These are phyloP conservation scores for Epichloe festucae DNA, from an alignment of 2,329 filamentous ascomycete species.

Conservation along the genomic window DNA sequence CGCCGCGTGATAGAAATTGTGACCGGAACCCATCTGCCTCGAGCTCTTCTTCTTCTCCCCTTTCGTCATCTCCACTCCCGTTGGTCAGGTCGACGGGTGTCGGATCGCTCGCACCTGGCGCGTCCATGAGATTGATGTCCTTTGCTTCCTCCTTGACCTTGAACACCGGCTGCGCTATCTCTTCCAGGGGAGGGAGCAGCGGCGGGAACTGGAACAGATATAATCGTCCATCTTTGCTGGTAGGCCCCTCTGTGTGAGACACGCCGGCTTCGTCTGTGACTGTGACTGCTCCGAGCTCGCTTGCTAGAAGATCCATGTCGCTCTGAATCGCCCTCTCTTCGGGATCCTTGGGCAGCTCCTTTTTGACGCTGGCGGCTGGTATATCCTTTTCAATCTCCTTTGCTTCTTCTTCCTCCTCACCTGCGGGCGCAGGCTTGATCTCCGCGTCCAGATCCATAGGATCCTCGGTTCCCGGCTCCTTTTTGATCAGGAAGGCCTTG, in stretches of 20 bases:
- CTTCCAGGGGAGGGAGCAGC: conserved; percentile 42
- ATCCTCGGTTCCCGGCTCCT: conserved; percentile 29
- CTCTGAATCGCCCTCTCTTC: conserved; percentile 27
- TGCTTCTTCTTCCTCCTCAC: conserved; percentile 10
- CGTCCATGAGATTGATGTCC: conserved; percentile 25
- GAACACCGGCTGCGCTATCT: conserved; percentile 12
- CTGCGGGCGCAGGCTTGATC: conserved; percentile 10
- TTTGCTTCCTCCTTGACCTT: conserved; percentile 31
- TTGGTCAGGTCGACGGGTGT: conserved; percentile 30
- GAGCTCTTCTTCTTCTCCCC: conserved; percentile 20
- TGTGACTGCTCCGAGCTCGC: conserved; percentile 27
- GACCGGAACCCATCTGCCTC: conserved; percentile 22
- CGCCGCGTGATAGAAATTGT: conserved; percentile 34
- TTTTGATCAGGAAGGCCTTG: conserved; percentile 27
- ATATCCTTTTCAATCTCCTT: conserved; percentile 13
- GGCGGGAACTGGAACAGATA: conserved; percentile 55
- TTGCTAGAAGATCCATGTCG: conserved; percentile 28
- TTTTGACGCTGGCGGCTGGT: conserved; percentile 11
- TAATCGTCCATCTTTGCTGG: conserved; percentile 39
- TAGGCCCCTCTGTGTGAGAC: conserved; percentile 14
- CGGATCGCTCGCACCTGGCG: conserved; percentile 3
- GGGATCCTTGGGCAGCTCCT: conserved; percentile 18
- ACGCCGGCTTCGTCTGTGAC: conserved; percentile 18
- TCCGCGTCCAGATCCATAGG: conserved; percentile 28
- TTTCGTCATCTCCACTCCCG: conserved; percentile 14